A percentile compares a stretch with the other conserved stretches of the same genome.
Evolutionary conservation across 2,329 filamentous ascomycete species (phyloP).

Genomic region (Apiospora arundinis): DNA sequence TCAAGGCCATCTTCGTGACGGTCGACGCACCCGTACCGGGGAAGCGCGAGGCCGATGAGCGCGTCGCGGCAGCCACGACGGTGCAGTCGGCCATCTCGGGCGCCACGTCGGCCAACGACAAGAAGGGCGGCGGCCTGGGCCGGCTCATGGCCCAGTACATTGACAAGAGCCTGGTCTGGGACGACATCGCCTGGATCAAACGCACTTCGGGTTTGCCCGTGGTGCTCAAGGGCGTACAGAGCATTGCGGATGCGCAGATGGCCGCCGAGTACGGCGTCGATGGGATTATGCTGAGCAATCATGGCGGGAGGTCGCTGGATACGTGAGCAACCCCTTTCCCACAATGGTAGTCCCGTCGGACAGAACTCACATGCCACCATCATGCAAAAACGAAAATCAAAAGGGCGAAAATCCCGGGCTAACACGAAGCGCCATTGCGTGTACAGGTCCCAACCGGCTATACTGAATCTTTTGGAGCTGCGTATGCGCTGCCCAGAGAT

Average conservation of each 20-base stretch:
- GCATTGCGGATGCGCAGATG: conserved; percentile 58
- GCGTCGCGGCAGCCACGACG: conserved; percentile 50
- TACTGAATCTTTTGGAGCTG: conserved; percentile 59
- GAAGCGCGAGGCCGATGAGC: conserved; percentile 67
- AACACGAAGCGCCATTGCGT: background rate
- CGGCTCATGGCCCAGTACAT: conserved; percentile 58
- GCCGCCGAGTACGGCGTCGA: conserved; percentile 57
- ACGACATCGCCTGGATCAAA: conserved; percentile 59
- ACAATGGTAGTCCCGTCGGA: background rate
- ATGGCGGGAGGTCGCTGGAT: conserved; percentile 63
- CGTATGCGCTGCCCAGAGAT: conserved; percentile 54
- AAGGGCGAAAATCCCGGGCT: background rate
- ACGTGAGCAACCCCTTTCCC: conserved; percentile 41
- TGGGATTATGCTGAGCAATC: conserved; percentile 63
- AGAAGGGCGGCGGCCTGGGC: conserved; percentile 59
- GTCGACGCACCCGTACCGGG: conserved; percentile 75
- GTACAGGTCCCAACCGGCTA: conserved; percentile 47
- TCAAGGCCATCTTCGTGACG: conserved; percentile 49
- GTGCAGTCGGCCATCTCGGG: conserved; percentile 48
- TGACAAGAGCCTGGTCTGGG: conserved; percentile 58
- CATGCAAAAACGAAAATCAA: background rate
- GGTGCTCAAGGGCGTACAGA: conserved; percentile 64
- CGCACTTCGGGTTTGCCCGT: conserved; percentile 53
- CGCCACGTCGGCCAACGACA: conserved; percentile 52
- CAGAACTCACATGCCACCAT: too few species aligned